A percentile compares a stretch with the other conserved stretches of the same genome.
phyloP scores from a whole-genome alignment of 345 rosid genomes.

The Murraya paniculata region DNA sequence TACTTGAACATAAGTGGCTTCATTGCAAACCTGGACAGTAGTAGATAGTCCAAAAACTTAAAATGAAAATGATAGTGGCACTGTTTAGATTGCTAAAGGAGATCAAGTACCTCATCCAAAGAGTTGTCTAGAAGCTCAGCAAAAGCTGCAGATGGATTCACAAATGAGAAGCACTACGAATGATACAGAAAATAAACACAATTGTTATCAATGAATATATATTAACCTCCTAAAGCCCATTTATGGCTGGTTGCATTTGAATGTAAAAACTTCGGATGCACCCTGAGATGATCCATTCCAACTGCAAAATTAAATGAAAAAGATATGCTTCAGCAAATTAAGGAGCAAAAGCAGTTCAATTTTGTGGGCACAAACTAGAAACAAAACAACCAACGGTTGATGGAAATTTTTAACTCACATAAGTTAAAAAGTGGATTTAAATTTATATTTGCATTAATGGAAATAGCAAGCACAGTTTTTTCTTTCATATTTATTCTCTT shows the following conservation, averaged over 20 bases:
- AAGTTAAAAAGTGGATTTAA: background rate
- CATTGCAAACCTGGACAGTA: conserved; percentile 36
- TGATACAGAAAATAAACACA: background rate
- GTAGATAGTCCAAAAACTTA: background rate
- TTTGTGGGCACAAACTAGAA: background rate
- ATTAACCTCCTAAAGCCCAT: conserved; percentile 90
- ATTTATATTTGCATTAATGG: too few relatives aligned
- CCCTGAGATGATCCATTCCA: conserved; percentile 74
- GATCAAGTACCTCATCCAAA: conserved; percentile 64
- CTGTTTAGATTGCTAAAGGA: background rate
- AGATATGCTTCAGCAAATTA: background rate
- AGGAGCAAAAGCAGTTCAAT: background rate
- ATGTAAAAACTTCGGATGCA: conserved; percentile 90
- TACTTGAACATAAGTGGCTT: conserved; percentile 54
- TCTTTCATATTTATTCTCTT: background rate
- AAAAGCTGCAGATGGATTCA: conserved; percentile 43
- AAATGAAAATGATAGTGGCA: background rate
- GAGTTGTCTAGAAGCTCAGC: conserved; percentile 89
- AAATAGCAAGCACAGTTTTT: background rate
- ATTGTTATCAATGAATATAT: background rate
- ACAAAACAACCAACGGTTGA: background rate
- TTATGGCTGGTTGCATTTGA: conserved; percentile 92
- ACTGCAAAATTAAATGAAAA: conserved; percentile 16
- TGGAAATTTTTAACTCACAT: background rate
- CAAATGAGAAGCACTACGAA: background rate